Base-by-base conservation (phyloP, 2,329 filamentous ascomycete genomes). In the Fusarium keratoplasticum region DNA sequence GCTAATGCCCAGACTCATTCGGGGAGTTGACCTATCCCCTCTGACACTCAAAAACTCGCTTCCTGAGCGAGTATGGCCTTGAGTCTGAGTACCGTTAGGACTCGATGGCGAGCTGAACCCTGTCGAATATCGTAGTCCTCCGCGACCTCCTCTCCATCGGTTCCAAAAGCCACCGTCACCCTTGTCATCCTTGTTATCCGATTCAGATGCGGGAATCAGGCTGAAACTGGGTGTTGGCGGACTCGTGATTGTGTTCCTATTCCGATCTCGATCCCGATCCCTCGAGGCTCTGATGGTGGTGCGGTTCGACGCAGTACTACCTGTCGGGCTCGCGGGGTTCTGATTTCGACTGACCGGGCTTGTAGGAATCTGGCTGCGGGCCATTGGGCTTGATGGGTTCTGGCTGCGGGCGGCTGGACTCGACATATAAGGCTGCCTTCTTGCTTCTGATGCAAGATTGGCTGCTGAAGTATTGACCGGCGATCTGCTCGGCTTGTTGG, bases 181-280 rank as follows among this genome's bases (percentile, higher is more conserved):
- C 5, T 84, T 85, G 5, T 86, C 84, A 29, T 84, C 82, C 7
- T 82, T 81, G 11, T 84, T 79, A 18, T 85, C 80, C 1, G 79
- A 71, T 18, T 81, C 81, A 8, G 78, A 76, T 6, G 78, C 77
- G 38, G 79, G 82, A 8, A 82, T 81, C 29, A 90, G 83, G 6
- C 84, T 88, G 77, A 91, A 90, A 68, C 88, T 89, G 2, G 89
- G 89, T 1, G 87, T 87, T 1, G 89, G 89, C 0, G 87, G 87
- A 3, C 83, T 78, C 5, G 78, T 77, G 1, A 79, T 77, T 16
- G 70, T 78, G 55, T 76, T 75, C 58, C 75, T 76, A 18, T 75
- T 74, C 62, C 69, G 76, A 1, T 80, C 77, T 61, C 42, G 42
- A 47, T 14, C 73, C 62, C 22, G 76, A 0, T 80, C 77, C 63